Percentiles rank a stretch among this genome's conserved stretches.
Conservation (phyloP, 805 yeast genomes). For the Hanseniaspora jakobsenii region DNA sequence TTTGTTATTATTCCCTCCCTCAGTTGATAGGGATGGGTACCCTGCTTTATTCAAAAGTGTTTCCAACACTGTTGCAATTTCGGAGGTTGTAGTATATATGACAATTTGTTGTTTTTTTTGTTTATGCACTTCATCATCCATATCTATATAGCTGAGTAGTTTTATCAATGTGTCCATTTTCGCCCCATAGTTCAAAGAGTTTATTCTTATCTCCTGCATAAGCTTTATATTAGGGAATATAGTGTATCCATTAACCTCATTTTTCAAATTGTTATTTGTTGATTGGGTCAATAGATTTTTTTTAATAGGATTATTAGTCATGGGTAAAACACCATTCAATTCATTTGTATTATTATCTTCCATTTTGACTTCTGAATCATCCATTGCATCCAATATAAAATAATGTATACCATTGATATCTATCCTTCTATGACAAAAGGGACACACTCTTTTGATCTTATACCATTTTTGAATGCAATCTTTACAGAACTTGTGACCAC, state of each 20-base stretch:
- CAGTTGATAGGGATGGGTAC: too few relatives aligned
- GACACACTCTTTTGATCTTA: constrained; percentile 47
- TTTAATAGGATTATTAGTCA: too few relatives aligned
- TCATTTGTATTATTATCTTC: background rate
- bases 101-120: constrained; percentile 52
- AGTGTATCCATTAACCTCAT: background rate
- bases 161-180: constrained; percentile 74
- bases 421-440: constrained; percentile 60
- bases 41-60: constrained; percentile 43
- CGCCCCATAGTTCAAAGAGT: constrained; percentile 54
- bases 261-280: too few relatives aligned
- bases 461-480: constrained; percentile 74
- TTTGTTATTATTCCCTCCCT: too few relatives aligned
- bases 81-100: constrained; percentile 82
- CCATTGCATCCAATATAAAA: constrained; percentile 29
- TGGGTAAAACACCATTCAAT: too few relatives aligned
- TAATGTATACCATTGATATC: constrained; percentile 46
- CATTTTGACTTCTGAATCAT: background rate
- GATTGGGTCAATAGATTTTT: too few relatives aligned
- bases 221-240: background rate
- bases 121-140: constrained; percentile 31
- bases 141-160: constrained; percentile 53
- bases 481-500: constrained; percentile 87
- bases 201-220: constrained; percentile 21
- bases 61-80: constrained; percentile 37